These are phyloP conservation scores for Physocladia obscura DNA, from an alignment of 192 early-diverging fungal genomes.

Conservation along the genomic window DNA sequence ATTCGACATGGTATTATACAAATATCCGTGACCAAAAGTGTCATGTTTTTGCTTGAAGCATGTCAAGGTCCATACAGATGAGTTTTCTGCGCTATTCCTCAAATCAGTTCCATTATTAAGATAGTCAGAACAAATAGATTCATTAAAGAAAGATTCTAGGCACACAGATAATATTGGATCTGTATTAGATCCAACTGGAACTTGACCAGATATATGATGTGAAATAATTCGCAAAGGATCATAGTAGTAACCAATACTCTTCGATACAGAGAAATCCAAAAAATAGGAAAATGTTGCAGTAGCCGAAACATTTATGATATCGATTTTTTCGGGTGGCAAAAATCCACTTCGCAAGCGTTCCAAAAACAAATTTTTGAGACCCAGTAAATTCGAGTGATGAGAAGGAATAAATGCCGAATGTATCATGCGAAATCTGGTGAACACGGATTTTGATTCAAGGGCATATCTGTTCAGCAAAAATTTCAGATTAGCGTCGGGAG, in stretches of 20 bases:
- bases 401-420: constrained; percentile 45
- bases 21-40: too few species aligned
- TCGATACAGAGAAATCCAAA: not conserved
- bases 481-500: too few species aligned
- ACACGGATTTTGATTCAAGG: not conserved
- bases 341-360: constrained; percentile 8
- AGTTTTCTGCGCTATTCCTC: too few species aligned
- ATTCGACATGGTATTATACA: too few species aligned
- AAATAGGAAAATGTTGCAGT: not conserved
- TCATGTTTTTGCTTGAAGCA: too few species aligned
- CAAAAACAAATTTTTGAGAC: constrained; percentile 22
- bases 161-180: constrained; percentile 29
- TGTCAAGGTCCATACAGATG: too few species aligned
- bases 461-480: not conserved
- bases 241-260: constrained; percentile 3
- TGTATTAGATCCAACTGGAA: constrained; percentile 33
- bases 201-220: too few species aligned
- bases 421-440: constrained; percentile 31
- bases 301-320: not conserved
- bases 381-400: constrained; percentile 20
- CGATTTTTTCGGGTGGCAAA: too few species aligned
- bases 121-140: too few species aligned
- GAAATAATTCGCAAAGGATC: not conserved
- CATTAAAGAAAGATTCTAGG: constrained; percentile 19
- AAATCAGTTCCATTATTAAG: too few species aligned